Base-by-base conservation (phyloP, 768 basidiomycete species). In the Podaxis sp. region DNA sequence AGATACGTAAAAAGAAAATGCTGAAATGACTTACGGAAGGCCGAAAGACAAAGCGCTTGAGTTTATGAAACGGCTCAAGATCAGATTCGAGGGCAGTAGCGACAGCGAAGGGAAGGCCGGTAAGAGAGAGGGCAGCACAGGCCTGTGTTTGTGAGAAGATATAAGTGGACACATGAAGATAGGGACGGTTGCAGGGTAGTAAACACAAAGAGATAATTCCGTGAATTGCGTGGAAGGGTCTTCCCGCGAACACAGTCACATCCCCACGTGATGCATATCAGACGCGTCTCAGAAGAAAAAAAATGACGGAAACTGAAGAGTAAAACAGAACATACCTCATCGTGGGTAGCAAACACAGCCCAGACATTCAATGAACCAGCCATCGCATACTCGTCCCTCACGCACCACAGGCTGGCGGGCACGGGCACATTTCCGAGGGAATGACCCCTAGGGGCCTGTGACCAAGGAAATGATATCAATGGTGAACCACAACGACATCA, bases 81-180 rank as follows among this genome's bases (percentile, higher is more conserved):
- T 89, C 87, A 58, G 72, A 72, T 70, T 88, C 86, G 53, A 88
- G 81, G 37, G 86, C 88, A 49, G 86, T 78, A 13, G 80, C 73
- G 41, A 83, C 76, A 29, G 79, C 75, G 67, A 87, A 76, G 66
- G 77, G 71, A 55, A 79, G 74, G 43, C 75, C 74, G 41, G 83
- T 79, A 61, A 86, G 77, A 38, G 80, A 76, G 61, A 88, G 84
- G 51, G 82, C 82, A 61, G 77, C 74, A 57, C 76, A 75, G 37
- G 87, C 88, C 87, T 89, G 73, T 57, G 29, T 47, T 50, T 57
- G 57, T 47, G 43, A 51, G 55, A 54, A 59, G 54, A 43, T 47
- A 55, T 33, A 56, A 27, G 43, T 53, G 56, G 59, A 50, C 46
- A 57, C 56, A 60, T 61, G 59, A 64, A 61, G 57, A 57, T 17